Conservation (phyloP, 1,284 basidiomycete species). For the Marasmius oreades region DNA sequence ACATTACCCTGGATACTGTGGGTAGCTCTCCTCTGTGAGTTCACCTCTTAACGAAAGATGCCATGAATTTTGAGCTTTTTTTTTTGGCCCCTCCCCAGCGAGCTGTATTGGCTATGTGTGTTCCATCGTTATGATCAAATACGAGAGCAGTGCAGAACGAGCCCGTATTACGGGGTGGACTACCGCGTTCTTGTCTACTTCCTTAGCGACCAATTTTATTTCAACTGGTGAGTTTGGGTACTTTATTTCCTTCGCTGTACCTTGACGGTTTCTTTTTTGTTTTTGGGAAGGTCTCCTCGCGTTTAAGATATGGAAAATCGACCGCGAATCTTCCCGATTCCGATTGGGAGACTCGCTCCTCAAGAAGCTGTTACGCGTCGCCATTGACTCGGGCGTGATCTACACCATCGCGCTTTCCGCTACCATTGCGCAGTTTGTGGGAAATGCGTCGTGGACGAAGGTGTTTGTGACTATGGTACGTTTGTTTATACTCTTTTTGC, state of each 20-base stretch:
- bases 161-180: conserved; percentile 1
- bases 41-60: too few species aligned
- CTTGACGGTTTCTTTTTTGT: too few species aligned
- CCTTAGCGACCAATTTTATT: conserved; percentile 1
- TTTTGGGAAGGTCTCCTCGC: conserved; percentile 5
- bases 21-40: neutral
- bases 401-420: neutral
- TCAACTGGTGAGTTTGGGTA: conserved; percentile 1
- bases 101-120: neutral
- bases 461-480: neutral
- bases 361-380: neutral
- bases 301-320: conserved; percentile 3
- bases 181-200: conserved; percentile 1
- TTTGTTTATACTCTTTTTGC: neutral
- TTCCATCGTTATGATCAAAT: neutral
- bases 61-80: neutral
- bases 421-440: neutral
- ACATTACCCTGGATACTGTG: neutral
- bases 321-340: neutral
- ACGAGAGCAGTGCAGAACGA: neutral
- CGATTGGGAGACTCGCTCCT: neutral
- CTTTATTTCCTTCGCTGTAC: neutral
- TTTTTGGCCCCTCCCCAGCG: neutral
- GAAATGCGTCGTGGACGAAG: neutral
- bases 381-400: conserved; percentile 3